Percentiles rank a stretch among this genome's conserved stretches.
phyloP scores from a whole-genome alignment of 768 basidiomycete genomes.

The Lentinula edodes region DNA sequence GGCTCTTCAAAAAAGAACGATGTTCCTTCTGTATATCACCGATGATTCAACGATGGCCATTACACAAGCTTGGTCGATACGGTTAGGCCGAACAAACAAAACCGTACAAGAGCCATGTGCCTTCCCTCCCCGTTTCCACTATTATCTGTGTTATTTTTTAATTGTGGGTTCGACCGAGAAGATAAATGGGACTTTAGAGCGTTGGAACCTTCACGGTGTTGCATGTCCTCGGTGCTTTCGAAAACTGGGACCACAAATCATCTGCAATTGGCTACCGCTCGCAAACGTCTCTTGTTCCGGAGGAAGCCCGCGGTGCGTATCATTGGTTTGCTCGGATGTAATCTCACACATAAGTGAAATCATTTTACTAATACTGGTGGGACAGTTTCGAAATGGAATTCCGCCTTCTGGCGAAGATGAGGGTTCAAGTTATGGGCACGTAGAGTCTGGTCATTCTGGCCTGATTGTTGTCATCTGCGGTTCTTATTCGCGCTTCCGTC shows the following conservation, averaged over 20 bases:
- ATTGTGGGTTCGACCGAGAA: conserved; percentile 89
- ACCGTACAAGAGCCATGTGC: too few relatives aligned
- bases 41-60: background rate
- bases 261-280: conserved; percentile 93
- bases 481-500: background rate
- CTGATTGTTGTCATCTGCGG: conserved; percentile 13
- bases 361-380: conserved; percentile 87
- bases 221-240: conserved; percentile 94
- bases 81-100: background rate
- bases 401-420: conserved; percentile 48
- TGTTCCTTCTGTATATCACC: background rate
- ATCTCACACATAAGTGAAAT: conserved; percentile 2
- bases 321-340: background rate
- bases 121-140: too few relatives aligned
- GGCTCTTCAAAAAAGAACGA: background rate
- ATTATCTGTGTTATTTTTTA: background rate
- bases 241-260: conserved; percentile 95
- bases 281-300: conserved; percentile 97
- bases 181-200: conserved; percentile 98
- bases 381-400: conserved; percentile 91
- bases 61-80: background rate
- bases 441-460: conserved; percentile 95
- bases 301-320: conserved; percentile 93
- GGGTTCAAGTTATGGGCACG: conserved; percentile 91
- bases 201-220: conserved; percentile 91